Evolutionary conservation across 306 rosid genomes (phyloP).

Genomic region (Gastrolobium bilobum): DNA sequence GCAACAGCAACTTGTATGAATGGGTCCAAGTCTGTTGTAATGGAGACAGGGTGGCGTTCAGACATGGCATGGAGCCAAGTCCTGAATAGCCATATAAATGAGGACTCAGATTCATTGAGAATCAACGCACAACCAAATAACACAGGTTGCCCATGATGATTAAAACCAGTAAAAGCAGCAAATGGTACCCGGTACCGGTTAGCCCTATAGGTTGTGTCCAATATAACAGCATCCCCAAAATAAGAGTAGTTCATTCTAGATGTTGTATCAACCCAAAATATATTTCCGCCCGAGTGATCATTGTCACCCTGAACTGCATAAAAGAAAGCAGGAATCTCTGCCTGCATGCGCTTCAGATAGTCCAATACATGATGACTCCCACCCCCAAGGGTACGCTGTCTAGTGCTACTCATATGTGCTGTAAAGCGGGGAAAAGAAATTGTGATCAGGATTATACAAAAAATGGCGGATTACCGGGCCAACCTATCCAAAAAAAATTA

Average conservation of each 20-base stretch:
- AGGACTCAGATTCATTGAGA: conserved; percentile 71
- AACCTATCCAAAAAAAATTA: neutral
- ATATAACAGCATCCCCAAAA: conserved; percentile 84
- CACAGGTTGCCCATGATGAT: conserved; percentile 87
- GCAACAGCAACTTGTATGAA: conserved; percentile 72
- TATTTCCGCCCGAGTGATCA: conserved; percentile 68
- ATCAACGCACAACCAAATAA: conserved; percentile 84
- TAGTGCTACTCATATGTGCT: conserved; percentile 74
- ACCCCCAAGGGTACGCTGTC: conserved; percentile 74
- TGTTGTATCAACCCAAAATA: conserved; percentile 84
- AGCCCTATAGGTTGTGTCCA: conserved; percentile 74
- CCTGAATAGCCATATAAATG: conserved; percentile 77
- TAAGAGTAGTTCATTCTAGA: conserved; percentile 73
- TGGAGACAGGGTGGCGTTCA: conserved; percentile 72
- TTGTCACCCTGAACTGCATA: conserved; percentile 74
- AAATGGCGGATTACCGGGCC: neutral
- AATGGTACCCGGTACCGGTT: conserved; percentile 69
- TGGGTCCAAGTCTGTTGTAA: conserved; percentile 79
- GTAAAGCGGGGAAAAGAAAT: neutral
- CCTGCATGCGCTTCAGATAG: conserved; percentile 85
- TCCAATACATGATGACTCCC: conserved; percentile 83
- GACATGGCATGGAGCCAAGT: conserved; percentile 89
- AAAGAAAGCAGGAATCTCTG: conserved; percentile 81
- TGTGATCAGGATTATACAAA: neutral
- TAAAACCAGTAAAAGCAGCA: conserved; percentile 76